These are phyloP conservation scores for Torrubiellomyces zombiae DNA, from an alignment of 2,329 filamentous ascomycete species.

Conservation along the genomic window DNA sequence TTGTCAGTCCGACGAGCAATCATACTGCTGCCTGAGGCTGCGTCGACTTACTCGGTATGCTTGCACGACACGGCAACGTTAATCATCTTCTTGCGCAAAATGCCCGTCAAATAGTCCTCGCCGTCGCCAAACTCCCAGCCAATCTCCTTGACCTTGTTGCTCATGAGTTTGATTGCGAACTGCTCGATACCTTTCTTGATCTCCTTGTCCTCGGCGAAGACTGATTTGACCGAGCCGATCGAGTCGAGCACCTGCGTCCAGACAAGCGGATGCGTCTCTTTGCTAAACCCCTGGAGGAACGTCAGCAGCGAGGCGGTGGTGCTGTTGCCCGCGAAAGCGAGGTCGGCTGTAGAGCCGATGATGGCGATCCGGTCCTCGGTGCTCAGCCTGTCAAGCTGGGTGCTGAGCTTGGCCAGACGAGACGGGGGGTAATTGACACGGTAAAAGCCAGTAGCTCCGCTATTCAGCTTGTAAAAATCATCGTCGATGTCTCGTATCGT, in stretches of 20 bases:
- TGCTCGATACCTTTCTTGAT: slow-evolving; percentile 59
- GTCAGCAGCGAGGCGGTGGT: slow-evolving; percentile 68
- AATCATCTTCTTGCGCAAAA: slow-evolving; percentile 72
- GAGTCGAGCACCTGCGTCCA: slow-evolving; percentile 75
- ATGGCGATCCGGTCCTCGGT: slow-evolving; percentile 87
- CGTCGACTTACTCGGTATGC: slow-evolving; percentile 47
- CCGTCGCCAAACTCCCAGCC: slow-evolving; percentile 69
- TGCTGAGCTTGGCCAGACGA: slow-evolving; percentile 64
- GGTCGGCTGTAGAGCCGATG: slow-evolving; percentile 73
- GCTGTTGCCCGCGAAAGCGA: slow-evolving; percentile 75
- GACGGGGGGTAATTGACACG: slow-evolving; percentile 84
- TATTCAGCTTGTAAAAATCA: slow-evolving; percentile 88
- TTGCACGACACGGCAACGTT: slow-evolving; percentile 57
- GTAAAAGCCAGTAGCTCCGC: slow-evolving; percentile 75
- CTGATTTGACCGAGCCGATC: slow-evolving; percentile 60
- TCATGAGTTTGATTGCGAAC: slow-evolving; percentile 64
- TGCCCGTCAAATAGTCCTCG: slow-evolving; percentile 68
- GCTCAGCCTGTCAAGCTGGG: slow-evolving; percentile 57
- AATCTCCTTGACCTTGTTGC: slow-evolving; percentile 57
- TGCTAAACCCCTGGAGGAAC: slow-evolving; percentile 68
- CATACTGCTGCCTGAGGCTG: slow-evolving; percentile 3
- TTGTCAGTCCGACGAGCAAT: no score
- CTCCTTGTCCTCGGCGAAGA: slow-evolving; percentile 62
- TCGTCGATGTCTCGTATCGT: slow-evolving; percentile 59
- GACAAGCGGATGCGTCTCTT: slow-evolving; percentile 73